Conservation (phyloP, 2,329 filamentous ascomycete species). For the Hymenoscyphus fructigenus region DNA sequence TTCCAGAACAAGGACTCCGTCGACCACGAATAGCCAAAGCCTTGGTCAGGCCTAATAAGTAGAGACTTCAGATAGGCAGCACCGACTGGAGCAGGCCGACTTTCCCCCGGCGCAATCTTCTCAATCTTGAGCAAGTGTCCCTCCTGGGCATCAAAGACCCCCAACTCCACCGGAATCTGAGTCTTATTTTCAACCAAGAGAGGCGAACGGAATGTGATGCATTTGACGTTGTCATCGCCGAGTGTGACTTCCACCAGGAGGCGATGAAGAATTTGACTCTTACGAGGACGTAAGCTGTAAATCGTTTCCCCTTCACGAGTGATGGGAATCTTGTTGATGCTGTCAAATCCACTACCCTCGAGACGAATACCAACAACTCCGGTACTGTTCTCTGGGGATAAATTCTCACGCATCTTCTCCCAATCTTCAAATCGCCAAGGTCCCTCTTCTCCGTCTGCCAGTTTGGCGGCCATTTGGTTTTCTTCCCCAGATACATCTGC, state of each 20-base stretch:
- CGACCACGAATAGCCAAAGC: constrained; percentile 96
- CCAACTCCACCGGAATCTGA: constrained; percentile 91
- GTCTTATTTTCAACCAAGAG: constrained; percentile 93
- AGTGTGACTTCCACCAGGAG: constrained; percentile 89
- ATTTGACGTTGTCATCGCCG: constrained; percentile 95
- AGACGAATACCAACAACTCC: constrained; percentile 80
- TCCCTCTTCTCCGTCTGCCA: constrained; percentile 85
- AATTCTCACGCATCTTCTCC: constrained; percentile 90
- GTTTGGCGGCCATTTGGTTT: constrained; percentile 70
- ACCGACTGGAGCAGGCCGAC: constrained; percentile 85
- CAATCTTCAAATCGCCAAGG: constrained; percentile 98
- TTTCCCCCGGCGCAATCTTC: constrained; percentile 91
- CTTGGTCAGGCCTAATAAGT: constrained; percentile 86
- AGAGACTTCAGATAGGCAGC: constrained; percentile 87
- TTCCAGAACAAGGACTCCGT: constrained; percentile 89
- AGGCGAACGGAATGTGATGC: constrained; percentile 92
- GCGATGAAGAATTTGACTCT: constrained; percentile 81
- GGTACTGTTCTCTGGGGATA: constrained; percentile 78
- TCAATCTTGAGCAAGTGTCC: constrained; percentile 95
- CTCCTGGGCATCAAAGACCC: constrained; percentile 82
- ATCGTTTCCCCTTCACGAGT: constrained; percentile 93
- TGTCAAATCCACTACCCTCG: constrained; percentile 92
- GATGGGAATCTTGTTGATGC: constrained; percentile 81
- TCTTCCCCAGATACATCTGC: constrained; percentile 66
- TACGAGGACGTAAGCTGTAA: constrained; percentile 85